Conservation (phyloP, 2,329 filamentous ascomycete genomes). For the Escovopsis weberi region DNA sequence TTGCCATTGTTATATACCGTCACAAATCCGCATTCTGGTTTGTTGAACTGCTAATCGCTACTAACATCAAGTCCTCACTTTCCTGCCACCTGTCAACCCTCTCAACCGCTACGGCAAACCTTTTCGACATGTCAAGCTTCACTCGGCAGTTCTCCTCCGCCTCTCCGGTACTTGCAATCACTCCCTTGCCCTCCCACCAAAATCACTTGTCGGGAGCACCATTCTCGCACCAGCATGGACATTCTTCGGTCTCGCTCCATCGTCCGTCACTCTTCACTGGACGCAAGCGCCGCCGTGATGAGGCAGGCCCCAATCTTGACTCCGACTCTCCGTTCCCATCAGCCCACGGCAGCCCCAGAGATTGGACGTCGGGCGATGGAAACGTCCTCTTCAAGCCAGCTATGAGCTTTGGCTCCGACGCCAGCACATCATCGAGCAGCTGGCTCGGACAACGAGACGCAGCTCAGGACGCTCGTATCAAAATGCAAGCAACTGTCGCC, state of each 20-base stretch:
- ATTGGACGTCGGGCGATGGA: conserved; percentile 56
- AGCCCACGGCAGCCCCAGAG: conserved; percentile 39
- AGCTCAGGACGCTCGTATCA: conserved; percentile 31
- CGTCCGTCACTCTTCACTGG: conserved; percentile 24
- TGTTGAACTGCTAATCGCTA: not conserved
- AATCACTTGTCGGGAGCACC: conserved; percentile 16
- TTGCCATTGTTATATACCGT: too few species aligned
- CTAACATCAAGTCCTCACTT: not conserved
- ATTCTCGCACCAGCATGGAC: conserved; percentile 14
- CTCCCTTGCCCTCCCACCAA: conserved; percentile 20
- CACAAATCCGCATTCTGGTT: not conserved
- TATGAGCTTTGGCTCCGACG: conserved; percentile 39
- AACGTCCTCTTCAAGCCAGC: conserved; percentile 59
- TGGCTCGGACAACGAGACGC: conserved; percentile 55
- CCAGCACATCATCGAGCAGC: conserved; percentile 52
- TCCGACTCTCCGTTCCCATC: conserved; percentile 34
- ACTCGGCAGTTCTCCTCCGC: conserved; percentile 11
- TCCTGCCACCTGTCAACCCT: not conserved
- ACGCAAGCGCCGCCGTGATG: conserved; percentile 64
- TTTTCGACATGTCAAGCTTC: not conserved
- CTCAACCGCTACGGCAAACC: not conserved
- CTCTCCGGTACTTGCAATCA: conserved; percentile 30
- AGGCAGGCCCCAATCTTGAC: conserved; percentile 54
- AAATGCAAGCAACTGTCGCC: conserved; percentile 31
- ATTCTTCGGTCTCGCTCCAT: conserved; percentile 9